Evolutionary conservation across 2,329 filamentous ascomycete species (phyloP).

Genomic region (Penicillium sp.): DNA sequence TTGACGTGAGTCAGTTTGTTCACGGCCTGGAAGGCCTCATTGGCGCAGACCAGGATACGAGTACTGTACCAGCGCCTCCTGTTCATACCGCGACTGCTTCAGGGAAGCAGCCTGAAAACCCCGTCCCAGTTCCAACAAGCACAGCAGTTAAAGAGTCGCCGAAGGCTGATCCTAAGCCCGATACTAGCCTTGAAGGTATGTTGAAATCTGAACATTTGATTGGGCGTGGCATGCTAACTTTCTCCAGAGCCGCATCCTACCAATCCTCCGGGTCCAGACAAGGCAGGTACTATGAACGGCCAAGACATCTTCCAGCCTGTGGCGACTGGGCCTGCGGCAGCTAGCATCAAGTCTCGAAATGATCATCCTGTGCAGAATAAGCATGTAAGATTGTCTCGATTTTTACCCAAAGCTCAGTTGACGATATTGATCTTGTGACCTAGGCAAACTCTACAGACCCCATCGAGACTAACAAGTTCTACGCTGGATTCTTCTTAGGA

Average conservation of each 20-base stretch:
- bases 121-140: background rate
- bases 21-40: conserved; percentile 16
- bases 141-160: background rate
- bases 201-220: background rate
- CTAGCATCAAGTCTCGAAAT: conserved; percentile 38
- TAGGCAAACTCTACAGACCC: conserved; percentile 36
- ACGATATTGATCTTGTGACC: background rate
- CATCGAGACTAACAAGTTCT: conserved; percentile 61
- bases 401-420: background rate
- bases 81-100: background rate
- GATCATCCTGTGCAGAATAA: conserved; percentile 47
- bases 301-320: conserved; percentile 48
- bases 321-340: conserved; percentile 39
- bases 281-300: conserved; percentile 26
- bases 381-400: conserved; percentile 31
- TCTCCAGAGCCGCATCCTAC: background rate
- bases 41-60: background rate
- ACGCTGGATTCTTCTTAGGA: conserved; percentile 77
- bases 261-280: background rate
- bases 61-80: conserved; percentile 7
- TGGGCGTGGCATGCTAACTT: background rate
- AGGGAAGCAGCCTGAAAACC: background rate
- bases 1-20: conserved; percentile 20
- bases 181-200: background rate
- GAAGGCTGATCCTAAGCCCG: background rate